These are phyloP conservation scores for Monoraphidium neglectum DNA, from an alignment of 139 green algal genomes.

Conservation along the genomic window DNA sequence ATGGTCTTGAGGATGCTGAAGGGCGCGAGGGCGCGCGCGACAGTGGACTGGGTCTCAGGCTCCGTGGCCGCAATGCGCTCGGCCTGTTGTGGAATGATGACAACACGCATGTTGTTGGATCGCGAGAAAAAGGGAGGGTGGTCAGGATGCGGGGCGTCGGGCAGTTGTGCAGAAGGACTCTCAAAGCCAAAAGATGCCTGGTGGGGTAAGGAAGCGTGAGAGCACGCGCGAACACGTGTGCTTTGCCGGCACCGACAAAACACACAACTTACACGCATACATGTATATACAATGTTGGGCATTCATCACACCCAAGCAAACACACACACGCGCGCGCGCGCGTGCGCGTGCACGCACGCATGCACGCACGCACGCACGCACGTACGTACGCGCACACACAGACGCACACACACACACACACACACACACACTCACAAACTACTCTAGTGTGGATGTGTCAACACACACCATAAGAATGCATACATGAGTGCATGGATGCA, in stretches of 20 bases:
- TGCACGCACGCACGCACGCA: too few relatives aligned
- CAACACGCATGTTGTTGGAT: background rate
- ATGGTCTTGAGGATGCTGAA: background rate
- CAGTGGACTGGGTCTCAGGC: constrained; percentile 14
- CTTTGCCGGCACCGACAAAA: background rate
- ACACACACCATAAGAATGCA: too few relatives aligned
- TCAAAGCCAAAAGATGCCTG: background rate
- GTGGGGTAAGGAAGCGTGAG: background rate
- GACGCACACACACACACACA: too few relatives aligned
- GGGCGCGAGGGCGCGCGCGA: constrained; percentile 22
- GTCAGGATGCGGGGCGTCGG: background rate
- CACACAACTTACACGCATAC: background rate
- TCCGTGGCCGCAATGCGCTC: constrained; percentile 40
- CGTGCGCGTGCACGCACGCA: background rate
- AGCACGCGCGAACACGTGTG: background rate
- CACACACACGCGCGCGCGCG: too few relatives aligned
- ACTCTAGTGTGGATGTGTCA: too few relatives aligned
- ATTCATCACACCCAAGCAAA: too few relatives aligned
- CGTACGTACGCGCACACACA: too few relatives aligned
- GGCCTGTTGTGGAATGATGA: background rate
- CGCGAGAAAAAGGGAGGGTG: background rate
- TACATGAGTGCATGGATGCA: too few relatives aligned
- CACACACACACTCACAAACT: too few relatives aligned
- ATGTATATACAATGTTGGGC: background rate
- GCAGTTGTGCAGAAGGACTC: background rate